Evolutionary conservation across 345 rosid genomes (phyloP).

Genomic region (Aquilaria yunnanensis): DNA sequence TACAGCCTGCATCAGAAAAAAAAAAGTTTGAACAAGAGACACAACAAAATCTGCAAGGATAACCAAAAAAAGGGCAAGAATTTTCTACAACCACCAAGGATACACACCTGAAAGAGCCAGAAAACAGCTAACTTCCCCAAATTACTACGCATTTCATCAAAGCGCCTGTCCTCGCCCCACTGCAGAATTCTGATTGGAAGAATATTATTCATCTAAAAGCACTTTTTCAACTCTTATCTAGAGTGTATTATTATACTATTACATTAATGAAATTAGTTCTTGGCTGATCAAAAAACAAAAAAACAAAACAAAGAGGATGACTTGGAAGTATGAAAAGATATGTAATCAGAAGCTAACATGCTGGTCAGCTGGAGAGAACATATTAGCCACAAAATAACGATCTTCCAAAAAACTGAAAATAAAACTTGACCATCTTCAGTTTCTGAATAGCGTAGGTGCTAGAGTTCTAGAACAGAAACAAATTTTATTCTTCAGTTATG

Average conservation of each 20-base stretch:
- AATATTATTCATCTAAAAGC: not conserved
- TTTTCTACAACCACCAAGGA: not conserved
- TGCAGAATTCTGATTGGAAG: slow-evolving; percentile 57
- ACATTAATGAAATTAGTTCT: no score
- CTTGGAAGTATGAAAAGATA: not conserved
- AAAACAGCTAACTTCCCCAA: slow-evolving; percentile 67
- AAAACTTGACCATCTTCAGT: no score
- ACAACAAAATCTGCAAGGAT: not conserved
- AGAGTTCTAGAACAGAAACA: no score
- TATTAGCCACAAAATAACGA: no score
- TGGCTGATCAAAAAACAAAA: not conserved
- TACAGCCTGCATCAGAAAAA: slow-evolving; percentile 47
- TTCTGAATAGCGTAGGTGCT: no score
- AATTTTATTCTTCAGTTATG: no score
- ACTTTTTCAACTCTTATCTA: not conserved
- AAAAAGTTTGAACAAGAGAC: not conserved
- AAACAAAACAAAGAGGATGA: not conserved
- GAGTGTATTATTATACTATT: no score
- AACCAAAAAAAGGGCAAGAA: not conserved
- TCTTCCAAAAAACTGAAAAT: no score
- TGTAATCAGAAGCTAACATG: no score
- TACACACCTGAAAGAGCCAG: slow-evolving; percentile 79
- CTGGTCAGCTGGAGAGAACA: no score
- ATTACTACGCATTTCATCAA: slow-evolving; percentile 77
- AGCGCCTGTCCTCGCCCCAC: slow-evolving; percentile 95